phyloP scores from a whole-genome alignment of 2,329 filamentous ascomycete species.

The Mollisia scopiformis region DNA sequence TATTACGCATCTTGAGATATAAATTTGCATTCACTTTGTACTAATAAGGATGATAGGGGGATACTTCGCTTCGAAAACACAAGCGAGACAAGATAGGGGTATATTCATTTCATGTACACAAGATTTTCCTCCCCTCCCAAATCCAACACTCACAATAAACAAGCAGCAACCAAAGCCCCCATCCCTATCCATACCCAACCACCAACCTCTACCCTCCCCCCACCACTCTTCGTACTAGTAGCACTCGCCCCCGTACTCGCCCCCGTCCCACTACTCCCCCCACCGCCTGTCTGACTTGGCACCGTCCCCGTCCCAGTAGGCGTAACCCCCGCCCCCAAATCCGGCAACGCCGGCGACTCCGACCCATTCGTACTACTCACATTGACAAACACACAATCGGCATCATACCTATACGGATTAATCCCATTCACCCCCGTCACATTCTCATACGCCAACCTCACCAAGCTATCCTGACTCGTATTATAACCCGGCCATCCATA shows the following conservation, averaged over 20 bases:
- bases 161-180: neutral
- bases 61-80: too few species aligned
- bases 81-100: neutral
- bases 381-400: conserved; percentile 29
- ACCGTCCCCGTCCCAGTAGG: conserved; percentile 4
- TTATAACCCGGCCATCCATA: conserved; percentile 38
- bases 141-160: neutral
- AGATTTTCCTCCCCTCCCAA: neutral
- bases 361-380: conserved; percentile 16
- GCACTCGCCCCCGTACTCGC: neutral
- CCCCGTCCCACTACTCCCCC: neutral
- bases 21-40: too few species aligned
- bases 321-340: conserved; percentile 18
- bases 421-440: conserved; percentile 34
- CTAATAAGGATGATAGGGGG: too few species aligned
- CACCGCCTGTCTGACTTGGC: neutral
- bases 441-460: conserved; percentile 34
- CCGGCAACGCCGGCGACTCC: conserved; percentile 7
- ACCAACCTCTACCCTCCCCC: neutral
- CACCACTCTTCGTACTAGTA: neutral
- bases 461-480: conserved; percentile 26
- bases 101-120: neutral
- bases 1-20: too few species aligned
- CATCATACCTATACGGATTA: conserved; percentile 32
- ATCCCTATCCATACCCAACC: neutral